phyloP scores from a whole-genome alignment of 345 rosid species.

The Murraya paniculata region DNA sequence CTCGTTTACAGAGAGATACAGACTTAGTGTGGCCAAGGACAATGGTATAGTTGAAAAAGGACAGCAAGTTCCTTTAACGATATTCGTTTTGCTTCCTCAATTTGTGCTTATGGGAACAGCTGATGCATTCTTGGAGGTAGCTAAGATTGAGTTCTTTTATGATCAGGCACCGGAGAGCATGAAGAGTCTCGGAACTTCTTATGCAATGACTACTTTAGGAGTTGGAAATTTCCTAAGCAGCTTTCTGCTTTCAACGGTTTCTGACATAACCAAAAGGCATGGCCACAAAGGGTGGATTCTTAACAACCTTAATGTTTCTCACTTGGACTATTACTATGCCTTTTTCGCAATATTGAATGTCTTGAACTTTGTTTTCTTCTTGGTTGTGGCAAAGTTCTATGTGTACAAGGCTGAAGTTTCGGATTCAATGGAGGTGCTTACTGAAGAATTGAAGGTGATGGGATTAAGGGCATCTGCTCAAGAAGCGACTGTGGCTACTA shows the following conservation, averaged over 20 bases:
- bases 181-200: slow-evolving; percentile 93
- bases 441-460: slow-evolving; percentile 43
- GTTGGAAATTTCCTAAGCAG: slow-evolving; percentile 75
- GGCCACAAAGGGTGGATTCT: slow-evolving; percentile 72
- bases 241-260: slow-evolving; percentile 57
- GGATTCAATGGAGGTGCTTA: slow-evolving; percentile 46
- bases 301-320: slow-evolving; percentile 72
- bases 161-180: slow-evolving; percentile 91
- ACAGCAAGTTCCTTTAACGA: slow-evolving; percentile 50
- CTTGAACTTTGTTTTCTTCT: slow-evolving; percentile 59
- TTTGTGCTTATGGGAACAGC: slow-evolving; percentile 78
- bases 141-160: slow-evolving; percentile 83
- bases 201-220: slow-evolving; percentile 49
- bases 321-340: slow-evolving; percentile 68
- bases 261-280: slow-evolving; percentile 42
- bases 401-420: slow-evolving; percentile 71
- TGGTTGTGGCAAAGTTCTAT: slow-evolving; percentile 51
- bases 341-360: slow-evolving; percentile 58
- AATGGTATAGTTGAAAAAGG: slow-evolving; percentile 50
- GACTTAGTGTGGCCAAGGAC: slow-evolving; percentile 52
- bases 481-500: slow-evolving; percentile 2
- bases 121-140: slow-evolving; percentile 71
- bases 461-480: slow-evolving; percentile 13
- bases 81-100: slow-evolving; percentile 75
- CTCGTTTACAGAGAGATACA: slow-evolving; percentile 46